Base-by-base conservation (phyloP, 2,329 filamentous ascomycete species). In the Rachicladosporium sp. region DNA sequence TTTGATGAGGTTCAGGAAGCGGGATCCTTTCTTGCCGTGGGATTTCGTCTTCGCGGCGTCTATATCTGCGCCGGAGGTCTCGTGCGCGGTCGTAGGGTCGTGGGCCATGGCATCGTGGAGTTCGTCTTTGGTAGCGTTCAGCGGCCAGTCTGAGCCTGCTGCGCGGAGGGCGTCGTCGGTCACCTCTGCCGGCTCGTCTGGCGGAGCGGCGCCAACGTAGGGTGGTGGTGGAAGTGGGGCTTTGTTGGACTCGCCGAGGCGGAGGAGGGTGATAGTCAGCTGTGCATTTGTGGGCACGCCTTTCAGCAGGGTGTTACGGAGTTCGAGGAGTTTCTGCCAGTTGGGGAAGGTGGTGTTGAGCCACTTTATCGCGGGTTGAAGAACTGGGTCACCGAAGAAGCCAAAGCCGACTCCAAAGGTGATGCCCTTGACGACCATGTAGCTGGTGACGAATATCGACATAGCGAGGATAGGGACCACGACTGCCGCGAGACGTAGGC, bases 251-350 rank as follows among this genome's bases (percentile, higher is more conserved):
- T 93, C 86, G 31, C 84, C 85, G 23, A 89, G 77, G 4, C 86
- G 80, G 7, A 93, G 74, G 1, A 93, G 69, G 0, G 85, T 93
- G 21, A 93, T 65, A 0, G 84, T 78, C 11, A 93, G 73, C 54
- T 93, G 86, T 3, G 84, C 83, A 54, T 93, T 91, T 2, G 85
- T 93, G 1, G 86, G 86, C 0, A 91, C 78, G 2, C 84, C 83
- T 54, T 82, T 84, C 36, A 93, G 73, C 1, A 91, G 57, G 0
- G 80, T 85, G 47, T 86, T 86, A 43, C 80, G 72, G 8, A 86
- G 62, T 51, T 87, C 78, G 10, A 89, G 66, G 5, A 85, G 66
- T 49, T 80, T 82, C 51, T 83, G 70, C 84, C 84, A 91, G 48
- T 78, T 65, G 1, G 83, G 83, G 48, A 78, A 69, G 33, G 67